Conservation (phyloP, 2,329 filamentous ascomycete genomes). For the Colletotrichum horii region DNA sequence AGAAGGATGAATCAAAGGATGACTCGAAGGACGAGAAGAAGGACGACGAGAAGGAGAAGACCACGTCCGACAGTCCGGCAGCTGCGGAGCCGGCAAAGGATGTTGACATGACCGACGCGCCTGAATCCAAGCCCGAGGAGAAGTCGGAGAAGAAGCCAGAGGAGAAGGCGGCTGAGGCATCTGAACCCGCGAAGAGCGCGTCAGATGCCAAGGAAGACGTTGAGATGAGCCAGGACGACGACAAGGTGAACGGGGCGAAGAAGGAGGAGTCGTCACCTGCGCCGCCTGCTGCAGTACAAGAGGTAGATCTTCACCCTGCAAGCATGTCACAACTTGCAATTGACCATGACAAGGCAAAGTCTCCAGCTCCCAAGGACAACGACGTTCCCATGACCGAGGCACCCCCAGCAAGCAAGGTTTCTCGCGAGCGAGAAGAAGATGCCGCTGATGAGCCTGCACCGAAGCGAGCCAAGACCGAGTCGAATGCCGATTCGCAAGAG, state of each 20-base stretch:
- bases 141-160: background rate
- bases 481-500: slow-evolving; percentile 44
- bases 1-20: background rate
- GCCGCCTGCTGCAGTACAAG: slow-evolving; percentile 25
- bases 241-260: slow-evolving; percentile 7
- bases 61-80: background rate
- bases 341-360: slow-evolving; percentile 34
- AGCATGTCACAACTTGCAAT: slow-evolving; percentile 44
- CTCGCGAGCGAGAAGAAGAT: slow-evolving; percentile 82
- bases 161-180: slow-evolving; percentile 7
- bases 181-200: slow-evolving; percentile 13
- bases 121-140: slow-evolving; percentile 12
- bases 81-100: slow-evolving; percentile 23
- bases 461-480: slow-evolving; percentile 81
- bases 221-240: slow-evolving; percentile 14
- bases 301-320: slow-evolving; percentile 39
- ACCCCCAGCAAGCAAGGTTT: slow-evolving; percentile 61
- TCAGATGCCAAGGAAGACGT: slow-evolving; percentile 14
- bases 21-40: background rate
- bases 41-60: slow-evolving; percentile 11
- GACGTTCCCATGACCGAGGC: slow-evolving; percentile 62
- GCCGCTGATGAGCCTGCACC: slow-evolving; percentile 68
- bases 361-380: background rate
- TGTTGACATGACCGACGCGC: slow-evolving; percentile 29
- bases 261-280: background rate